Percentiles rank a stretch among this genome's conserved stretches.
These are phyloP conservation scores for Gremmenia infestans DNA, from an alignment of 2,329 filamentous ascomycete species.

Conservation along the genomic window DNA sequence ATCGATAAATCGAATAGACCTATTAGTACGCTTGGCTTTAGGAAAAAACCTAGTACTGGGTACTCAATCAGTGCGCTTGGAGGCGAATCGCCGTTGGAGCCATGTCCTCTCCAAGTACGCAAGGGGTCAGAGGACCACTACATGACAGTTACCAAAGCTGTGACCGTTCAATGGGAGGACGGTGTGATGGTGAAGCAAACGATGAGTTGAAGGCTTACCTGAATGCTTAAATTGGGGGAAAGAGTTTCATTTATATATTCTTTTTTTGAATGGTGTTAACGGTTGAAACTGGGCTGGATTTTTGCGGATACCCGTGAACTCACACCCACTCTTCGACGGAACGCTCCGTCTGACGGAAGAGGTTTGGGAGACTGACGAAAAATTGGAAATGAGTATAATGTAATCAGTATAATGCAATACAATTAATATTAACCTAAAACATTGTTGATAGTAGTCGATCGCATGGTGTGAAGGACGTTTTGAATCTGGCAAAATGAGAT, in stretches of 20 bases:
- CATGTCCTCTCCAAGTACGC: constrained; percentile 12
- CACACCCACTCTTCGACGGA: too few relatives aligned
- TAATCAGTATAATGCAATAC: too few relatives aligned
- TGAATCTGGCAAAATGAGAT: too few relatives aligned
- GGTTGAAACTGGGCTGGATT: constrained; percentile 5
- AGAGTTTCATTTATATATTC: background rate
- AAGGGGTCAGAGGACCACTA: constrained; percentile 6
- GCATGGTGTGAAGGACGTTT: too few relatives aligned
- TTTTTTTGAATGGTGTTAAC: background rate
- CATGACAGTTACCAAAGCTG: constrained; percentile 16
- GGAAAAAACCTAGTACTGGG: constrained; percentile 11
- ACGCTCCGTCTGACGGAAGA: too few relatives aligned
- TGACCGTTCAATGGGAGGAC: constrained; percentile 15
- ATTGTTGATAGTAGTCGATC: too few relatives aligned
- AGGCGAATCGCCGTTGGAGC: constrained; percentile 9
- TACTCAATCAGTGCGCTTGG: constrained; percentile 14
- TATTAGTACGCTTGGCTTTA: constrained; percentile 7
- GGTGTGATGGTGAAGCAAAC: background rate
- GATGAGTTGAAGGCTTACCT: constrained; percentile 11
- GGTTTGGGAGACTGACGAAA: too few relatives aligned
- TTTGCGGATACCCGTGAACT: too few relatives aligned
- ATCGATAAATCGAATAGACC: constrained; percentile 17
- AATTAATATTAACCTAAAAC: too few relatives aligned
- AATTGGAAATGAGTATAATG: too few relatives aligned
- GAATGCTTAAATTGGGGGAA: background rate